Base-by-base conservation (phyloP, 495 filamentous ascomycete species). In the Parathielavia hyrcaniae region DNA sequence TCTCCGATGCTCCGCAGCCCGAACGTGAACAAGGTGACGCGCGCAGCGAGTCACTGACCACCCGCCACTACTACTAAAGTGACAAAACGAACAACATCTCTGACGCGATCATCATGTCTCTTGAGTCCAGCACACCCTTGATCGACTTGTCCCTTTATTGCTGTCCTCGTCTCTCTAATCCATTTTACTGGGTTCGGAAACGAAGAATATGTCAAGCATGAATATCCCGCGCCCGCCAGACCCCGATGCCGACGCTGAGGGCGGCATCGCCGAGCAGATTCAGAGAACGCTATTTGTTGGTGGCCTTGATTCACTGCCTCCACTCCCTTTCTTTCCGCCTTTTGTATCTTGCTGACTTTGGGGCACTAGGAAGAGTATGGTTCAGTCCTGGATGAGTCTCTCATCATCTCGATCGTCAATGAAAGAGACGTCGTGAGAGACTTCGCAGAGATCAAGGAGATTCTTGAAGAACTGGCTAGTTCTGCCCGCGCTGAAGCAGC, bases 401-500 rank as follows among this genome's bases (percentile, higher is more conserved):
- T 72, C 52, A 64, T 72, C 41, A 26, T 67, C 23, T 50, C 61
- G 8, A 64, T 78, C 17, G 61, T 68, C 55, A 17, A 64, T 60
- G 61, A 64, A 55, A 69, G 77, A 74, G 84, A 89, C 4, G 82
- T 95, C 20, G 67, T 77, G 4, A 77, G 71, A 8, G 87, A 95
- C 53, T 91, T 79, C 69, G 78, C 88, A 53, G 74, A 79, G n/a
- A 69, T 90, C 13, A 75, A 80, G 10, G 60, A 75, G 14, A 75
- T 75, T 1, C 73, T 96, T 1, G 71, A 84, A 20, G 50, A 69
- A 1, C 68, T 96, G 9, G 85, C 83, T 46, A 70, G 79, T 11
- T 71, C 75, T 38, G 88, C 86, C 0, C 61, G 75, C 20, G 75
- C 78, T 20, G 86, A 92, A 60, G 84, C 89, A 61, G 74, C 79